Evolutionary conservation across 2,329 filamentous ascomycete genomes (phyloP), one percentile per base, ranked within the genome.

Genomic region (Phoma herbarum): DNA sequence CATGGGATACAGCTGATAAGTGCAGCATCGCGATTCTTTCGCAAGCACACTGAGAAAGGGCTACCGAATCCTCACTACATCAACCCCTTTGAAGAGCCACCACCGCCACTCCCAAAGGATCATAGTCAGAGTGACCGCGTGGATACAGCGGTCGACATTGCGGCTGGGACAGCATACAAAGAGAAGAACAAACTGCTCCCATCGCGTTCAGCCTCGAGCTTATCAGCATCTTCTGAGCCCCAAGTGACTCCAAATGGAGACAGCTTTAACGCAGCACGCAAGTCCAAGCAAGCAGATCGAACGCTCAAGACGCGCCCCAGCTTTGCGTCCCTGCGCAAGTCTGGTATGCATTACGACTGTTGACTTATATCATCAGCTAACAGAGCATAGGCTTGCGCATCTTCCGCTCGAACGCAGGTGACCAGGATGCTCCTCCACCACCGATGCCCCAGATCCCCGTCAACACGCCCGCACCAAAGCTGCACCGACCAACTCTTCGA

Each of bases 371-470:
- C 14, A 14, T n/a, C 26, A 16, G 3, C 23, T 49, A n/a, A 57
- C 41, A n/a, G 5, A 10, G 8, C 20, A 5, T 25, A 68, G 68
- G 65, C 33, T 69, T 63, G 2, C 60, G 57, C 8, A 31, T 70
- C 47, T 69, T 69, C 23, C 56, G 44, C 50, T 10, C 23, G 14
- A 28, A 44, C 14, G 14, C 29, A 22, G 20, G 5, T 29, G 26
- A 22, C 5, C 37, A 50, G 4, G 22, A 23, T 5, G 46, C 58
- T 7, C 63, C 66, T n/a, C 63, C 56, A 23, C 66, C 63, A 12
- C 66, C 60, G 1, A 8, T 61, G 4, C 68, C 68, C 1, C 61
- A 65, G 41, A 61, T 69, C 6, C 58, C 62, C 11, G 44, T 59
- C n/a, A 42, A 54, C 2, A 46, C 41, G 3, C 29, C 49, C 20